These are phyloP conservation scores for Aspergillus fumigatus DNA, from an alignment of 2,329 filamentous ascomycete species.

Conservation along the genomic window DNA sequence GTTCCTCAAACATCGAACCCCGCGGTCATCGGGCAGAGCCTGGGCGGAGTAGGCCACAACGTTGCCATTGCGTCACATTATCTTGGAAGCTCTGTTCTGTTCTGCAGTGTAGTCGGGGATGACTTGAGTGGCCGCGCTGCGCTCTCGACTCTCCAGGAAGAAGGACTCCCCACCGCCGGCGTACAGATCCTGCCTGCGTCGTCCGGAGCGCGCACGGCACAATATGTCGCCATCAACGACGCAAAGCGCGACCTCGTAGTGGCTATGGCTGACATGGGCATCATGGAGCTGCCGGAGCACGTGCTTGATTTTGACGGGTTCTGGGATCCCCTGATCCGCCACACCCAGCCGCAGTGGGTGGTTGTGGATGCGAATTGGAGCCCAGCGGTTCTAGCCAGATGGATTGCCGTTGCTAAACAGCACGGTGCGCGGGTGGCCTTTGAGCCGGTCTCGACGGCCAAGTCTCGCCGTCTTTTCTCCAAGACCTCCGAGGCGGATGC, in stretches of 20 bases:
- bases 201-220: constrained; percentile 66
- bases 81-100: constrained; percentile 60
- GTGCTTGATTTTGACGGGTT: constrained; percentile 43
- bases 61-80: constrained; percentile 79
- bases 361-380: constrained; percentile 88
- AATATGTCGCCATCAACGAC: constrained; percentile 90
- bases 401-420: constrained; percentile 59
- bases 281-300: constrained; percentile 54
- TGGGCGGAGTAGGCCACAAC: constrained; percentile 90
- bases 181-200: constrained; percentile 55
- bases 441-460: constrained; percentile 83
- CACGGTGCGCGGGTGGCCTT: constrained; percentile 63
- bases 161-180: constrained; percentile 59
- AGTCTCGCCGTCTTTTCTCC: constrained; percentile 65
- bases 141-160: constrained; percentile 57
- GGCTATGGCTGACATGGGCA: constrained; percentile 93
- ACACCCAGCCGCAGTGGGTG: constrained; percentile 65
- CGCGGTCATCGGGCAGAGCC: constrained; percentile 70
- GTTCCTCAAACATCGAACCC: constrained; percentile 78
- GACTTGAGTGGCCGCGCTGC: constrained; percentile 74
- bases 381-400: constrained; percentile 59
- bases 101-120: constrained; percentile 77
- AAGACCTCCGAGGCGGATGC: constrained; percentile 15
- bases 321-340: constrained; percentile 59
- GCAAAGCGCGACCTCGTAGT: constrained; percentile 75